Evolutionary conservation across 345 rosid species (phyloP).

Genomic region (Acer campestre): DNA sequence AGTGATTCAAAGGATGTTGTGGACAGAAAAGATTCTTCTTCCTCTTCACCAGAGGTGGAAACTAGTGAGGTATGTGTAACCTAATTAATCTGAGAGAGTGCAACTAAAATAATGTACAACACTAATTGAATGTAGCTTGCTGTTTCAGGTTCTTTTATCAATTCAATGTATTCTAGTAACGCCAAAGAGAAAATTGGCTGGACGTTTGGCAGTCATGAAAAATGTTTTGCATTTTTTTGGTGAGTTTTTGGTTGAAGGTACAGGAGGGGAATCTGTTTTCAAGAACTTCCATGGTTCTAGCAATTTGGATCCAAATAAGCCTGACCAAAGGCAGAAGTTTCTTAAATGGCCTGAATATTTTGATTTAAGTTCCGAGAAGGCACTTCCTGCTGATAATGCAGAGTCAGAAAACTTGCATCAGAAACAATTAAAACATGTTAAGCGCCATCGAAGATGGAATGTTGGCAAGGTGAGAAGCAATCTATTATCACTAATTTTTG

Average conservation of each 20-base stretch:
- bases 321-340: constrained; percentile 62
- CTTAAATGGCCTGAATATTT: constrained; percentile 53
- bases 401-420: constrained; percentile 53
- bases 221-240: constrained; percentile 87
- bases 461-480: constrained; percentile 62
- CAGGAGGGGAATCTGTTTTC: constrained; percentile 86
- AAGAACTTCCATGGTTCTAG: constrained; percentile 56
- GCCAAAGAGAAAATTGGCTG: constrained; percentile 92
- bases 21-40: constrained; percentile 55
- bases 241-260: constrained; percentile 89
- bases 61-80: constrained; percentile 61
- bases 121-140: constrained; percentile 22
- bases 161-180: constrained; percentile 87
- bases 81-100: constrained; percentile 20
- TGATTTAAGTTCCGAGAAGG: constrained; percentile 50
- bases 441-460: constrained; percentile 93
- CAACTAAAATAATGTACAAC: constrained; percentile 10
- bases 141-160: constrained; percentile 71
- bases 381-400: constrained; percentile 37
- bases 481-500: constrained; percentile 18
- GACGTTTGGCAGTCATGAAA: constrained; percentile 82
- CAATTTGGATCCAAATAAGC: constrained; percentile 54
- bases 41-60: constrained; percentile 69
- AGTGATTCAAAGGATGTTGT: constrained; percentile 59
- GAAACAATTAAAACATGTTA: constrained; percentile 59